Conservation (phyloP, 148 eudicot genomes). For the Vaccinium corymbosum region DNA sequence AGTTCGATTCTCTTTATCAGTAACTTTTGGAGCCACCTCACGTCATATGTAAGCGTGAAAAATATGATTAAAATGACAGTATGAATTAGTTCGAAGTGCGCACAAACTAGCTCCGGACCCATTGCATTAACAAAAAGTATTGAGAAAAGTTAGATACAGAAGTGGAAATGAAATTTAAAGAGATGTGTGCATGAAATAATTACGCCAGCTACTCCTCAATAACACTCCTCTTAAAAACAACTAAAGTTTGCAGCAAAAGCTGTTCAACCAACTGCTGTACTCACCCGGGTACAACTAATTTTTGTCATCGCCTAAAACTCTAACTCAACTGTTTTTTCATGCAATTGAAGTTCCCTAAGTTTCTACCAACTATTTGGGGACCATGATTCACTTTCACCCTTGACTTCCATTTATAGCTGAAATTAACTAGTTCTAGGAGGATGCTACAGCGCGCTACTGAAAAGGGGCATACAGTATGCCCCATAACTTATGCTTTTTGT, state of each 20-base stretch:
- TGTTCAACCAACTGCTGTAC: background rate
- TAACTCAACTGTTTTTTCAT: background rate
- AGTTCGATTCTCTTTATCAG: no score
- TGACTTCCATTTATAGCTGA: background rate
- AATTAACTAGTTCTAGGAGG: no score
- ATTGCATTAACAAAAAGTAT: no score
- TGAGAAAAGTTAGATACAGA: background rate
- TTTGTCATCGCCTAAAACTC: background rate
- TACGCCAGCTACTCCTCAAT: background rate
- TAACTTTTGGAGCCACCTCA: no score
- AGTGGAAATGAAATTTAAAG: background rate
- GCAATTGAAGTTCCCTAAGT: background rate
- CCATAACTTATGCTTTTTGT: no score
- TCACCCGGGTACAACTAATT: background rate
- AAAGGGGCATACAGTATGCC: no score
- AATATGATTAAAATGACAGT: no score
- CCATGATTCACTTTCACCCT: background rate
- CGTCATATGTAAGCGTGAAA: no score
- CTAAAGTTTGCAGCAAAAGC: background rate
- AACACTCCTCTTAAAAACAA: background rate
- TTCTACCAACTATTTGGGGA: background rate
- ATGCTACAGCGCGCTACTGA: no score
- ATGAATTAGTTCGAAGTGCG: no score
- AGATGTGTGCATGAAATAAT: background rate
- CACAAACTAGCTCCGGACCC: no score